Conservation (phyloP, 2,329 filamentous ascomycete species). For the Penicillium sp. region DNA sequence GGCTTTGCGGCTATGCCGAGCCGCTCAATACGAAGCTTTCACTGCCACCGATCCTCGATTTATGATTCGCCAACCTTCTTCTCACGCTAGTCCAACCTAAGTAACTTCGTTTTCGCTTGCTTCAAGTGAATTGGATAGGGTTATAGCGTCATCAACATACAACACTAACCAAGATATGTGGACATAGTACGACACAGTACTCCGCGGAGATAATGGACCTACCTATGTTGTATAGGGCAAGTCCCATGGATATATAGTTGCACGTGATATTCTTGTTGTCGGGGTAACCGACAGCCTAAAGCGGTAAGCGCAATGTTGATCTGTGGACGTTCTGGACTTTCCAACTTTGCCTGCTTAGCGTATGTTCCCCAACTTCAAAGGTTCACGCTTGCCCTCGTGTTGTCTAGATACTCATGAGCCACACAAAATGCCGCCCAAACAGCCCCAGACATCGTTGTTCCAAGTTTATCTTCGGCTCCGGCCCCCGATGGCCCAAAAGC, state of each 20-base stretch:
- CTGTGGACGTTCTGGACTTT: constrained; percentile 5
- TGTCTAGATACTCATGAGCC: background rate
- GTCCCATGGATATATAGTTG: background rate
- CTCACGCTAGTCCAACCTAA: background rate
- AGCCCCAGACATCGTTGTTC: constrained; percentile 65
- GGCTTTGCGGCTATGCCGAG: background rate
- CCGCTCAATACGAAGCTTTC: background rate
- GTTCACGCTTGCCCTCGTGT: background rate
- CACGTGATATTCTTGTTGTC: background rate
- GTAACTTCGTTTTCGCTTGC: background rate
- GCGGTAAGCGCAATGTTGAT: constrained; percentile 2
- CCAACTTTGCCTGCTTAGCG: background rate
- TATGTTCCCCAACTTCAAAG: background rate
- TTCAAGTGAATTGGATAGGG: background rate
- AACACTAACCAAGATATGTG: background rate
- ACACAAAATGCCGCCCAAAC: constrained; percentile 37
- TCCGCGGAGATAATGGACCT: background rate
- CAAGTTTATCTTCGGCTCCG: constrained; percentile 87
- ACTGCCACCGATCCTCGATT: background rate
- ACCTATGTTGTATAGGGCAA: background rate
- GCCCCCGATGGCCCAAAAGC: constrained; percentile 53
- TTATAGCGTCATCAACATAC: background rate
- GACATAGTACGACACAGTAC: background rate
- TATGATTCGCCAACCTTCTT: background rate
- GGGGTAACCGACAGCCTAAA: background rate